Base-by-base conservation (phyloP, 139 green algal genomes). In the Picochlorum costavermella region DNA sequence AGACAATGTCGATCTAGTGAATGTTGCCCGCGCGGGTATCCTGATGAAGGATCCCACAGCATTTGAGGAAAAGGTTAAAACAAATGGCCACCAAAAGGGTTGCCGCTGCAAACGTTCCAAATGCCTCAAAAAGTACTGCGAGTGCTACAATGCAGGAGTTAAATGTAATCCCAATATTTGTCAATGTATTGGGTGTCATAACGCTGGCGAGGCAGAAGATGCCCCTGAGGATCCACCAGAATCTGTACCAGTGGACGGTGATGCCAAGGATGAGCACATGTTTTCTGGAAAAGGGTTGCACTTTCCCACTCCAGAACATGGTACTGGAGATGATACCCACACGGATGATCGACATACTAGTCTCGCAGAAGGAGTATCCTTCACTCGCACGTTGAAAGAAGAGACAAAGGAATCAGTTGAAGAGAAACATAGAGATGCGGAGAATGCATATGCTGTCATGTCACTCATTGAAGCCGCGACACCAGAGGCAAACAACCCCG, bases 151-250 rank as follows among this genome's bases (percentile, higher is more conserved):
- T 37, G 79, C 73, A 20, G 67, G 67, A 6, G 62, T 56, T 14
- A 79, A 77, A 36, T 97, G 91, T 78, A 83, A 83, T 45, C 63
- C 69, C 30, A 75, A 86, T 10, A 64, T 81, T 55, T 97, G 91
- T 84, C 92, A 93, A 66, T 97, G 91, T 62, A 64, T 77, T 6
- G 76, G 74, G 44, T 90, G 86, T 61, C 76, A 84, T 57, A 94
- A 94, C 65, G 56, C 31, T 59, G 69, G 36, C 56, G 69, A 30
- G 20, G 0, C 58, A 43, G 6, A 29, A 64, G 40, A 14, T 70
- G 8, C 50, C 29, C 33, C 33, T 9, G 33, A 40, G 33, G 33
- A 40, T 40, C 33, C 33, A 13, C 8, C 33, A 40, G 33, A 40
- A 53, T 20, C 46, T 53, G 16, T 53, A 23, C 46, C 16, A 25